Evolutionary conservation across 768 basidiomycete species (phyloP).

Genomic region (Termitomyces sp.): DNA sequence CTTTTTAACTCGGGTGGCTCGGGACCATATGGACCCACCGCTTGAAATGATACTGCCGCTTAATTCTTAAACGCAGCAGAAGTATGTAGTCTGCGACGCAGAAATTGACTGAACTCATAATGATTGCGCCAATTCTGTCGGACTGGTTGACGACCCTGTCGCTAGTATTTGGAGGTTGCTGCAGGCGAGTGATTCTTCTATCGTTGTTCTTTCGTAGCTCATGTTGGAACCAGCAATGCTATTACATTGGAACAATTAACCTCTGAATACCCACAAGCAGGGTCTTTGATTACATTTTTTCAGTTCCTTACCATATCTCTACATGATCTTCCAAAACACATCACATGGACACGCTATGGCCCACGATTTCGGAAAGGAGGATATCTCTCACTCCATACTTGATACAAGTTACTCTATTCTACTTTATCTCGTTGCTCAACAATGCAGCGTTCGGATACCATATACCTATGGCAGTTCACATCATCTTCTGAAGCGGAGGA

Average conservation of each 20-base stretch:
- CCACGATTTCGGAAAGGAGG: conserved; percentile 53
- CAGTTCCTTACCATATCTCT: conserved; percentile 80
- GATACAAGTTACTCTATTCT: conserved; percentile 79
- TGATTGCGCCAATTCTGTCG: conserved; percentile 10
- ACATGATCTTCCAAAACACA: conserved; percentile 63
- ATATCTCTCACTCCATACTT: conserved; percentile 73
- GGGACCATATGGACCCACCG: no score
- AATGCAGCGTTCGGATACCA: conserved; percentile 86
- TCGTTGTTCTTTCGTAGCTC: background rate
- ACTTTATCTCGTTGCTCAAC: conserved; percentile 75
- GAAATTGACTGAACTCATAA: background rate
- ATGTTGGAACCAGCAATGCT: conserved; percentile 52
- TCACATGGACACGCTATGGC: conserved; percentile 43
- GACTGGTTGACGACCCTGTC: conserved; percentile 62
- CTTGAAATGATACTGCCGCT: background rate
- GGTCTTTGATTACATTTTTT: conserved; percentile 81
- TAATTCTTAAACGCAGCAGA: background rate
- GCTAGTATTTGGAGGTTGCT: conserved; percentile 89
- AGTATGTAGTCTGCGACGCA: background rate
- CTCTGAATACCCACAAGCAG: conserved; percentile 59
- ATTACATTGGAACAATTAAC: conserved; percentile 74
- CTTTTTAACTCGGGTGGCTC: no score
- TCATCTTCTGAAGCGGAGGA: conserved; percentile 89
- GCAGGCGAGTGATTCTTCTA: conserved; percentile 40
- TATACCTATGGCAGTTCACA: conserved; percentile 90